Conservation (phyloP, 331 rosid genomes). For the Malus hybrid region DNA sequence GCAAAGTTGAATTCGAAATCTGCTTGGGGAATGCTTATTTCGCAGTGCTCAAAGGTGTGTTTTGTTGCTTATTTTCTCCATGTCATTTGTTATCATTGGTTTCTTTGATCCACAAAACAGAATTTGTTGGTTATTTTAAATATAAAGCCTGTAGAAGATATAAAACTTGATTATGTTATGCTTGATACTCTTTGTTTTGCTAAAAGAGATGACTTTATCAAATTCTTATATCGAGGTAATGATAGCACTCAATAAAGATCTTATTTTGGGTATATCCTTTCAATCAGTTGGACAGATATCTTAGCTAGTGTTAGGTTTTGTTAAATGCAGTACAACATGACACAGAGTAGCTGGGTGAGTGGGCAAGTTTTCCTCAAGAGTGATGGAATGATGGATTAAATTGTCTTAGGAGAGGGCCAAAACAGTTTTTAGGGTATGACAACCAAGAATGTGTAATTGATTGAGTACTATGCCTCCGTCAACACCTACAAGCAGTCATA, state of each 20-base stretch:
- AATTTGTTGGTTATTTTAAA: neutral
- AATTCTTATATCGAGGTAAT: neutral
- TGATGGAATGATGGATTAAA: neutral
- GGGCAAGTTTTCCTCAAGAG: neutral
- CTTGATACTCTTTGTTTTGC: neutral
- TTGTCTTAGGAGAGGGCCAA: neutral
- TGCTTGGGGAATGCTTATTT: slow-evolving; percentile 85
- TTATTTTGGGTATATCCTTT: neutral
- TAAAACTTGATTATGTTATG: neutral
- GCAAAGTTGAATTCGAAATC: slow-evolving; percentile 30
- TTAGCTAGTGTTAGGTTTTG: neutral
- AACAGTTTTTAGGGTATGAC: neutral
- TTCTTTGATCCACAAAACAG: neutral
- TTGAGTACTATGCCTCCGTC: neutral
- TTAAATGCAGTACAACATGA: neutral
- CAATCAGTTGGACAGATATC: neutral
- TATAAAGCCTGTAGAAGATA: neutral
- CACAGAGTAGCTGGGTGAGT: neutral
- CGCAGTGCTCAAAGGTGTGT: slow-evolving; percentile 79
- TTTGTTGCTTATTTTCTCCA: slow-evolving; percentile 6
- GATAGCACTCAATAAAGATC: neutral
- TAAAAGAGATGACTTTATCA: neutral
- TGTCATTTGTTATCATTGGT: neutral
- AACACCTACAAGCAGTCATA: no score
- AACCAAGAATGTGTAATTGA: neutral